phyloP scores from a whole-genome alignment of 2,329 filamentous ascomycete genomes.

The Penicillium sp. region DNA sequence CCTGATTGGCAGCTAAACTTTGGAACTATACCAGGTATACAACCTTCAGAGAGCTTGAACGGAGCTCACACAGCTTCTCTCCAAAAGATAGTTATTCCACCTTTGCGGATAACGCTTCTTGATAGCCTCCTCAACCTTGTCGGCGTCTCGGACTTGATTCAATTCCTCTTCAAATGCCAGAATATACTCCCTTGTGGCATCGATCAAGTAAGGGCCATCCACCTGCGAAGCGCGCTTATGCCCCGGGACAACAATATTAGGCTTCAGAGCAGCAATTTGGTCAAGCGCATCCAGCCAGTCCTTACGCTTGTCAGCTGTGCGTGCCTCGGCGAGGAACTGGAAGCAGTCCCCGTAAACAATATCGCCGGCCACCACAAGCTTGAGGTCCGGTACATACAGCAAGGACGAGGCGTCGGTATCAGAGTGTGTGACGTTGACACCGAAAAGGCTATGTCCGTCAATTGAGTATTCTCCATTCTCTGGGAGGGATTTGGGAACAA shows the following conservation, averaged over 20 bases:
- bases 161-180: conserved; percentile 15
- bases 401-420: conserved; percentile 32
- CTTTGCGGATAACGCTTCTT: not conserved
- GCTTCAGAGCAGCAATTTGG: conserved; percentile 28
- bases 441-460: conserved; percentile 17
- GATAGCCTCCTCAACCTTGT: not conserved
- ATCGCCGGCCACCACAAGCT: conserved; percentile 37
- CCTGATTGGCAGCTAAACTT: too few relatives aligned
- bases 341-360: conserved; percentile 37
- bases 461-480: conserved; percentile 4
- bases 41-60: too few relatives aligned
- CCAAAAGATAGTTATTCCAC: conserved; percentile 2
- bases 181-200: conserved; percentile 26
- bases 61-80: conserved; percentile 1
- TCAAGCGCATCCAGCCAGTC: conserved; percentile 33
- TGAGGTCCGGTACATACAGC: conserved; percentile 32
- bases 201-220: conserved; percentile 26
- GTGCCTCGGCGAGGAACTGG: conserved; percentile 33
- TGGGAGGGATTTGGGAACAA: not conserved
- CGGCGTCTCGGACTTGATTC: not conserved
- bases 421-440: conserved; percentile 23
- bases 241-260: conserved; percentile 29
- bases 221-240: conserved; percentile 26
- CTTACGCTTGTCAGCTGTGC: conserved; percentile 26
- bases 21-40: too few relatives aligned